Base-by-base conservation (phyloP, 495 filamentous ascomycete genomes). In the Aspergillus nidulans region DNA sequence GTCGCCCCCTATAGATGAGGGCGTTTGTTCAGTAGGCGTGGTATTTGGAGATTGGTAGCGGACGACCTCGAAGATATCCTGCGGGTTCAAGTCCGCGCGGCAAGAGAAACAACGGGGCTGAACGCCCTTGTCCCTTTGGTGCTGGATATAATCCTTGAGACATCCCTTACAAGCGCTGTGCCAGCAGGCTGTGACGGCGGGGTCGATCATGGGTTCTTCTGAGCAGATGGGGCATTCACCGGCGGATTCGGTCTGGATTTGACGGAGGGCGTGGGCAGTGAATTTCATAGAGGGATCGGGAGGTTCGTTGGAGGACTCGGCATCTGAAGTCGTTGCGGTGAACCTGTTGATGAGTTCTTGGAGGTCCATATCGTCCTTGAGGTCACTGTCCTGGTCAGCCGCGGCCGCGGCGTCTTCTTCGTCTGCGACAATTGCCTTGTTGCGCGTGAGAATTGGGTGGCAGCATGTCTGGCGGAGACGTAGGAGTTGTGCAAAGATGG, bases 281-380 rank as follows among this genome's bases (percentile, higher is more conserved):
- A 92, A 98, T 47, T 84, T 82, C 26, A 65, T 69, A 13, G 61
- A 56, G 1, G 67, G 56, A 24, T 69, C 69, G 13, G 64, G 61
- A 5, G 52, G 30, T 20, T 72, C 64, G 21, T 73, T 64, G 8
- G 75, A 59, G 34, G 19, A 18, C 69, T 70, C 3, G 85, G 80
- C 32, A 83, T 81, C 48, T 87, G 83, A 6, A 0, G 83, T 85
- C 0, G 81, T 77, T 1, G 81, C 77, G 0, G 85, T 88, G 71
- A 97, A 98, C 16, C 85, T 84, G 55, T 88, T 80, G 43, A 98
- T 91, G 5, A 98, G 72, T 43, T 85, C 80, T 52, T 90, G 83
- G 9, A 98, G 80, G 60, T 98, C 94, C 92, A 97, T 97, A 59
- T 98, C 95, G 66, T 98, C 94, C 12, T 87, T 88, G 1, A 97